These are phyloP conservation scores for Colletotrichum musae DNA, from an alignment of 2,329 filamentous ascomycete species.

Conservation along the genomic window DNA sequence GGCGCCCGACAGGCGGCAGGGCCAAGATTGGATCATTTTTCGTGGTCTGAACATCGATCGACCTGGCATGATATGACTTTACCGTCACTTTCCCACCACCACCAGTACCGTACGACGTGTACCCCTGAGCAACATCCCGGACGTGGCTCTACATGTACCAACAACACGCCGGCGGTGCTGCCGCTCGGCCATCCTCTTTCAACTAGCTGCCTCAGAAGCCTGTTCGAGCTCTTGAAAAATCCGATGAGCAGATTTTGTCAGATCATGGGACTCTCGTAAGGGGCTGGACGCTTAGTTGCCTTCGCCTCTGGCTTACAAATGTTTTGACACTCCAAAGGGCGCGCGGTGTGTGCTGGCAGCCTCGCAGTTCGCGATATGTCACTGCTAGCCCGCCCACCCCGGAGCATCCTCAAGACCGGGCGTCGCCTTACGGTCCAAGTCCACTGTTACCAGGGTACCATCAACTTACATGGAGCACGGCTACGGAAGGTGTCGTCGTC, in stretches of 20 bases:
- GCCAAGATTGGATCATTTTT: conserved; percentile 33
- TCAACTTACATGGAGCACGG: conserved; percentile 36
- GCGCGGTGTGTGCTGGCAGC: conserved; percentile 14
- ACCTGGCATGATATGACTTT: conserved; percentile 34
- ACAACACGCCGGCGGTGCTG: neutral
- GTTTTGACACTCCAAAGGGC: conserved; percentile 5
- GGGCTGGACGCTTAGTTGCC: neutral
- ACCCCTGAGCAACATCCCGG: conserved; percentile 12
- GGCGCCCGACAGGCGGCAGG: conserved; percentile 6
- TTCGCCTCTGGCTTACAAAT: conserved; percentile 12
- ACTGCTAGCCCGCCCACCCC: conserved; percentile 11
- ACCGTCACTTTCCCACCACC: conserved; percentile 23
- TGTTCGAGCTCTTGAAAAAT: conserved; percentile 6
- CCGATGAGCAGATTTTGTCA: conserved; percentile 18
- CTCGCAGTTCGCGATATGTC: conserved; percentile 16
- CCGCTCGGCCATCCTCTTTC: conserved; percentile 18
- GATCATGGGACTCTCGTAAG: conserved; percentile 15
- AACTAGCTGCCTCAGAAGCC: neutral
- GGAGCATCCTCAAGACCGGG: conserved; percentile 9
- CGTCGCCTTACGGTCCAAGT: conserved; percentile 13
- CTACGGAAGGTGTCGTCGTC: conserved; percentile 26
- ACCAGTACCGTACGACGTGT: conserved; percentile 13
- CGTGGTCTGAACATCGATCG: conserved; percentile 23
- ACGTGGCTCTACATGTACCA: neutral
- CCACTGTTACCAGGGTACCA: conserved; percentile 35